Conservation (phyloP, 208 protist genomes). For the Acanthamoeba sp. region DNA sequence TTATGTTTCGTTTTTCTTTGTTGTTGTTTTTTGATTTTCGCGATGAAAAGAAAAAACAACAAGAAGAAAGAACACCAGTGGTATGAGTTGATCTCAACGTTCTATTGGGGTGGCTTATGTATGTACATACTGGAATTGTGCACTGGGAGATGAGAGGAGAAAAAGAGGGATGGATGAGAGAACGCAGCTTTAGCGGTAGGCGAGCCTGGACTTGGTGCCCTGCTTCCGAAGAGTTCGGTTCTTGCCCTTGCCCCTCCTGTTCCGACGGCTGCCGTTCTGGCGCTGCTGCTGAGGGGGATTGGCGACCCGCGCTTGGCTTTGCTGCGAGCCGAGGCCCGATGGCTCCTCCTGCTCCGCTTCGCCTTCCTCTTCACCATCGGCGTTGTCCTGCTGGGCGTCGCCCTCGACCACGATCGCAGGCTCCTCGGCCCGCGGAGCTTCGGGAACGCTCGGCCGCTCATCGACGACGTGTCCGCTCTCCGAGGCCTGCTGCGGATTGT, state of each 20-base stretch:
- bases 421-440: background rate
- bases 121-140: background rate
- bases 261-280: background rate
- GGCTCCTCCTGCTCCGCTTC: background rate
- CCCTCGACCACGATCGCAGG: background rate
- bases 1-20: background rate
- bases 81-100: background rate
- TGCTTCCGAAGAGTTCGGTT: conserved; percentile 39
- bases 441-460: background rate
- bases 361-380: background rate
- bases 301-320: background rate
- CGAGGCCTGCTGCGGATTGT: background rate
- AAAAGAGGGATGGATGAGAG: background rate
- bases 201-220: background rate
- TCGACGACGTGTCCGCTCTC: background rate
- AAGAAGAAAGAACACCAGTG: no score
- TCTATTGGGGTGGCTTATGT: background rate
- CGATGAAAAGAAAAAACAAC: background rate
- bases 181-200: background rate
- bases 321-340: background rate
- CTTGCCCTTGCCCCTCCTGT: conserved; percentile 17
- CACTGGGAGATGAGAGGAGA: no score
- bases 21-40: background rate
- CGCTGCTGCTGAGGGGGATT: background rate
- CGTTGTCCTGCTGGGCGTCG: background rate